A percentile compares a stretch with the other conserved stretches of the same genome.
phyloP scores from a whole-genome alignment of 768 basidiomycete genomes.

The Mycena amicta region DNA sequence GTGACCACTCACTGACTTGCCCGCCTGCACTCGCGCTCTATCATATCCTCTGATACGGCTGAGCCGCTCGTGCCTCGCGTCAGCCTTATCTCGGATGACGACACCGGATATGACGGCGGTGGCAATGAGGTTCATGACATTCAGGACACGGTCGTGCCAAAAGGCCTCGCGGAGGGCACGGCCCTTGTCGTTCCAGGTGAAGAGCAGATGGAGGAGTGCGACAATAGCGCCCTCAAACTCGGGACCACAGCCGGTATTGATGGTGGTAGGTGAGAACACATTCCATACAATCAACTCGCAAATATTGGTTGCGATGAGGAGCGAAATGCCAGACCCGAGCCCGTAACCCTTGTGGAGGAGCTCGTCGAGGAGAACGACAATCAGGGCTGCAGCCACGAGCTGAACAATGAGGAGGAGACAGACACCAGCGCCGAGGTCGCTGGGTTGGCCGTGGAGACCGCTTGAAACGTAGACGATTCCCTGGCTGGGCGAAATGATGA shows the following conservation, averaged over 20 bases:
- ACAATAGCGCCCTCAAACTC: constrained; percentile 98
- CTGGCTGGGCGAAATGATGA: constrained; percentile 95
- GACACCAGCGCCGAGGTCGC: constrained; percentile 93
- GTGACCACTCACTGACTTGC: no score
- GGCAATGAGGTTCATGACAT: constrained; percentile 96
- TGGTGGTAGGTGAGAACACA: constrained; percentile 95
- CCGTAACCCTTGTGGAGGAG: constrained; percentile 99
- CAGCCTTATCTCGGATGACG: no score
- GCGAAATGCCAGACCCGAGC: constrained; percentile 96
- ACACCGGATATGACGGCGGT: constrained; percentile 90
- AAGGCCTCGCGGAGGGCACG: constrained; percentile 97
- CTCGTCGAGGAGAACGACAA: constrained; percentile 98
- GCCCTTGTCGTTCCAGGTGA: constrained; percentile 98
- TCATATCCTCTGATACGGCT: no score
- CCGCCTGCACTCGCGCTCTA: no score
- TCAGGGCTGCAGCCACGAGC: constrained; percentile 89
- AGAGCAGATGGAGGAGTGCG: constrained; percentile 94
- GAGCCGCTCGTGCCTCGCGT: no score
- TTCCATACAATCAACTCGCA: constrained; percentile 99
- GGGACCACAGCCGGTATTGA: constrained; percentile 97
- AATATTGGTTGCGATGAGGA: constrained; percentile 99
- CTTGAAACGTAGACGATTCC: constrained; percentile 97
- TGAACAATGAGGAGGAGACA: constrained; percentile 97
- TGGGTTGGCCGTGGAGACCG: constrained; percentile 93
- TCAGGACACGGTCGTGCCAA: constrained; percentile 95